Evolutionary conservation across 1,139 yeast species (phyloP).

Genomic region (Debaryomyces subglobosus): DNA sequence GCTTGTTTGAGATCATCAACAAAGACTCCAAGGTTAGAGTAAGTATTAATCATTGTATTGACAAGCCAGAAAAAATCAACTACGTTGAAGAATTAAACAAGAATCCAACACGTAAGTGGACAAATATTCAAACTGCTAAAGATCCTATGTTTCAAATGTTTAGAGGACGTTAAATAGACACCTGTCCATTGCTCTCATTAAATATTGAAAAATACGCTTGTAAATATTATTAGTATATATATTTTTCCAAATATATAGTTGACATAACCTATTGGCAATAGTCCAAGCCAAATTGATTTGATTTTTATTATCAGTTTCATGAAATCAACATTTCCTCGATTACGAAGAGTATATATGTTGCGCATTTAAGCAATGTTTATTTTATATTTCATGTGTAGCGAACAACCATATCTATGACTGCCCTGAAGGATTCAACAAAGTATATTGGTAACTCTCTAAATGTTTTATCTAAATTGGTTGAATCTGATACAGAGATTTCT

Average conservation of each 20-base stretch:
- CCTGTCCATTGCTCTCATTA: neutral
- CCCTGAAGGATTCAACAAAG: constrained; percentile 36
- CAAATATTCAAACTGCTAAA: constrained; percentile 51
- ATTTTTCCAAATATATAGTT: neutral
- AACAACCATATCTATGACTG: constrained; percentile 19
- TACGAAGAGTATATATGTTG: neutral
- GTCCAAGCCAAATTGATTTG: neutral
- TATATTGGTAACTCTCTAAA: constrained; percentile 35
- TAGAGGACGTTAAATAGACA: constrained; percentile 51
- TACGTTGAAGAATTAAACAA: constrained; percentile 56
- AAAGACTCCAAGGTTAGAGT: constrained; percentile 69
- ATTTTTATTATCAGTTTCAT: neutral
- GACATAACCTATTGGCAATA: neutral
- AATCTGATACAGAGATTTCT: constrained; percentile 58
- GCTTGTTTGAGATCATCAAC: constrained; percentile 83
- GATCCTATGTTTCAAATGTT: constrained; percentile 54
- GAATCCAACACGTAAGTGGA: constrained; percentile 68
- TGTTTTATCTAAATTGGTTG: constrained; percentile 38
- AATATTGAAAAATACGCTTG: neutral
- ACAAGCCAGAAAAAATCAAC: constrained; percentile 52
- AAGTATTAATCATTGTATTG: constrained; percentile 56
- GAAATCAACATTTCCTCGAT: neutral
- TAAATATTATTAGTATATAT: constrained; percentile 5
- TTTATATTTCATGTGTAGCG: neutral
- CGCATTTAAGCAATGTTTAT: neutral